phyloP scores from a whole-genome alignment of 2,329 filamentous ascomycete genomes.

The Xylaria sp. region DNA sequence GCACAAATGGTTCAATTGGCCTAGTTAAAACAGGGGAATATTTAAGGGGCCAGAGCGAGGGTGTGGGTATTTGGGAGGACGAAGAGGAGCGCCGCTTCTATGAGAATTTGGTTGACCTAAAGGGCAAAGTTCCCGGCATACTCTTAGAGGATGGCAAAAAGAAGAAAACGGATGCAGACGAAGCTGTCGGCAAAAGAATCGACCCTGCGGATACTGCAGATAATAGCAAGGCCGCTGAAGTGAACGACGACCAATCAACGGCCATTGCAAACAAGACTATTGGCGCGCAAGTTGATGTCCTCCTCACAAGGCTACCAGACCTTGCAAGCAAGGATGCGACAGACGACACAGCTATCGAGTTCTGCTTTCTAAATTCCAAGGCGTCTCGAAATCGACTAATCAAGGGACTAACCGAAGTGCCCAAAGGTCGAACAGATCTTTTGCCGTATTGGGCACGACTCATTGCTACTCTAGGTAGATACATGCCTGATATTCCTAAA shows the following conservation, averaged over 20 bases:
- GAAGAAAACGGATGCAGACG: slow-evolving; percentile 85
- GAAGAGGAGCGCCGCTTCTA: slow-evolving; percentile 98
- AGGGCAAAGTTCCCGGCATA: slow-evolving; percentile 94
- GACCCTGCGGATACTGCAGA: slow-evolving; percentile 64
- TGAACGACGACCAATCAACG: slow-evolving; percentile 84
- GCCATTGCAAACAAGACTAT: slow-evolving; percentile 98
- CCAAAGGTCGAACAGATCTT: slow-evolving; percentile 91
- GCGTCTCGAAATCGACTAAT: slow-evolving; percentile 93
- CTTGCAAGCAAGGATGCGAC: slow-evolving; percentile 90
- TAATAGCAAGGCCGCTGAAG: slow-evolving; percentile 60
- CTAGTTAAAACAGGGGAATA: slow-evolving; percentile 95
- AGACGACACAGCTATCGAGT: slow-evolving; percentile 93
- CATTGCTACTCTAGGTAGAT: slow-evolving; percentile 90
- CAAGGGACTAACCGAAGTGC: slow-evolving; percentile 92
- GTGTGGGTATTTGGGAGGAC: slow-evolving; percentile 97
- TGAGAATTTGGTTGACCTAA: slow-evolving; percentile 93
- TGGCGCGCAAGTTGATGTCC: slow-evolving; percentile 92
- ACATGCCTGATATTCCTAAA: slow-evolving; percentile 94
- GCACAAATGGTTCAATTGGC: slow-evolving; percentile 82
- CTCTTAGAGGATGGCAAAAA: slow-evolving; percentile 94
- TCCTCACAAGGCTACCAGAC: slow-evolving; percentile 88
- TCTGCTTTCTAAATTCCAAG: slow-evolving; percentile 98
- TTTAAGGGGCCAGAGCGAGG: slow-evolving; percentile 87
- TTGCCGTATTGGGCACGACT: slow-evolving; percentile 92
- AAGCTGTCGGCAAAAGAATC: slow-evolving; percentile 80